These are phyloP conservation scores for Galerina sulciceps DNA, from an alignment of 768 basidiomycete species.

Conservation along the genomic window DNA sequence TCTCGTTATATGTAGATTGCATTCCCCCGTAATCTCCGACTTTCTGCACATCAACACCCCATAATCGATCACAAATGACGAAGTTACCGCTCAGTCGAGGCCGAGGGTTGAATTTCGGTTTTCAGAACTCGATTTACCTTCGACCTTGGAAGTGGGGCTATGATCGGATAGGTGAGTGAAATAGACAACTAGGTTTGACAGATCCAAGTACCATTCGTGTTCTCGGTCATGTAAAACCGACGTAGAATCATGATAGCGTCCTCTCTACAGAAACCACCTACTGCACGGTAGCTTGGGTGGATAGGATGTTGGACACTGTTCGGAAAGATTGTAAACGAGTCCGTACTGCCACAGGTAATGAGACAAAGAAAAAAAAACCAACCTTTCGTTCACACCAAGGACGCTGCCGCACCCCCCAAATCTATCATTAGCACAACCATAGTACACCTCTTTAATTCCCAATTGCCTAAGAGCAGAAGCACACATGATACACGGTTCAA, in stretches of 20 bases:
- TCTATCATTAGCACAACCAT: slow-evolving; percentile 93
- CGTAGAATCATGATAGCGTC: slow-evolving; percentile 88
- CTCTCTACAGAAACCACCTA: slow-evolving; percentile 77
- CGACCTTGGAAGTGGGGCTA: slow-evolving; percentile 90
- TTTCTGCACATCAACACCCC: neutral
- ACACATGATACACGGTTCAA: slow-evolving; percentile 99
- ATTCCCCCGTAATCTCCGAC: too few species aligned
- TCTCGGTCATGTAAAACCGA: slow-evolving; percentile 92
- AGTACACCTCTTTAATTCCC: slow-evolving; percentile 88
- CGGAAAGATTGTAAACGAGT: neutral
- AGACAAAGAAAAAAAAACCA: slow-evolving; percentile 23
- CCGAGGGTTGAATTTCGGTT: slow-evolving; percentile 62
- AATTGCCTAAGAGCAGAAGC: slow-evolving; percentile 93
- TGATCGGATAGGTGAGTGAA: slow-evolving; percentile 15
- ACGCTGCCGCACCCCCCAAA: slow-evolving; percentile 98
- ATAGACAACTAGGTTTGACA: slow-evolving; percentile 10
- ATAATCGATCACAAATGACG: neutral
- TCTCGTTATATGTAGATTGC: too few species aligned
- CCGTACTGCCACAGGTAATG: neutral
- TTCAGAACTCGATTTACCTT: slow-evolving; percentile 87
- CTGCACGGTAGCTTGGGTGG: slow-evolving; percentile 76
- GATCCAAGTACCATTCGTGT: slow-evolving; percentile 71
- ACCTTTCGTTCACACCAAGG: slow-evolving; percentile 83
- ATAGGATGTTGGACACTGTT: slow-evolving; percentile 69
- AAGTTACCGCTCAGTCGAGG: neutral